phyloP scores from a whole-genome alignment of 345 rosid species.

The Odontarrhena argentea region DNA sequence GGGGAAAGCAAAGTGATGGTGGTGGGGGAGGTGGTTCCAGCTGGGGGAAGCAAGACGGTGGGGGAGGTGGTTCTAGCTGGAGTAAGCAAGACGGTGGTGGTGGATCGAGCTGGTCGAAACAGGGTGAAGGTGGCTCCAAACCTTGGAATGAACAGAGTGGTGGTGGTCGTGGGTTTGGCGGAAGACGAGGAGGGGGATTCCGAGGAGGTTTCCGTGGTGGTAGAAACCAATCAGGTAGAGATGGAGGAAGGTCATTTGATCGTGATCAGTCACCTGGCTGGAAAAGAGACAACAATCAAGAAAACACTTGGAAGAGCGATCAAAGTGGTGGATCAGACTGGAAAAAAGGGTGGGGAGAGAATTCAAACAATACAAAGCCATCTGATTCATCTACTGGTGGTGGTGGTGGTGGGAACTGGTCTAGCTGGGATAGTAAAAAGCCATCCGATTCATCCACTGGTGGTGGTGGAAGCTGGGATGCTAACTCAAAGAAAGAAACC shows the following conservation, averaged over 20 bases:
- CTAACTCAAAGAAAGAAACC: slow-evolving; percentile 30
- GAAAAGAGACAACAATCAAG: slow-evolving; percentile 34
- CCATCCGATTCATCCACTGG: slow-evolving; percentile 25
- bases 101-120: slow-evolving; percentile 33
- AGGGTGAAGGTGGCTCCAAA: slow-evolving; percentile 18
- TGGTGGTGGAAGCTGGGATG: slow-evolving; percentile 29
- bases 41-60: background rate
- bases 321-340: slow-evolving; percentile 36
- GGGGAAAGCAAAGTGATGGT: slow-evolving; percentile 23
- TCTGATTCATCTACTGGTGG: slow-evolving; percentile 22
- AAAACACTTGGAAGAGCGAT: slow-evolving; percentile 38
- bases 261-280: slow-evolving; percentile 41
- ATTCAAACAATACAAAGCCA: slow-evolving; percentile 31
- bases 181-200: slow-evolving; percentile 42
- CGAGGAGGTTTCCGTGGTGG: slow-evolving; percentile 44
- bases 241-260: slow-evolving; percentile 36
- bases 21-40: slow-evolving; percentile 1
- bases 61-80: slow-evolving; percentile 39
- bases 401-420: slow-evolving; percentile 23
- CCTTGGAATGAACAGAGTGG: slow-evolving; percentile 33
- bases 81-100: slow-evolving; percentile 26
- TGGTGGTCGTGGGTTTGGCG: slow-evolving; percentile 48
- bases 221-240: slow-evolving; percentile 41
- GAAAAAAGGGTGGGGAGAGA: slow-evolving; percentile 39
- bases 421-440: slow-evolving; percentile 34